Percentiles rank a stretch among this genome's conserved stretches.
Evolutionary conservation across 1,139 yeast species (phyloP).

Genomic region (Pichia sp.): DNA sequence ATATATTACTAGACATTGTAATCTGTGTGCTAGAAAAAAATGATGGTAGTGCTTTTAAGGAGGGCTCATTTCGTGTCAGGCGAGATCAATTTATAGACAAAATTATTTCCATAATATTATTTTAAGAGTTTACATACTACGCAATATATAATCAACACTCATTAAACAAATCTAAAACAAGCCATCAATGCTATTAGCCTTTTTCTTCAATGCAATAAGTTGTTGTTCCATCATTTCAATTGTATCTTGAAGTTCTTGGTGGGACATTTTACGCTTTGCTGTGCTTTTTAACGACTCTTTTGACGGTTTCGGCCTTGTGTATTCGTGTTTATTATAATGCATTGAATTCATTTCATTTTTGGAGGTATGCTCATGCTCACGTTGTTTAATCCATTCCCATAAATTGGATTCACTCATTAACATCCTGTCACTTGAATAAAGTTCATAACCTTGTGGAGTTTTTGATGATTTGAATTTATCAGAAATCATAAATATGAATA

Average conservation of each 20-base stretch:
- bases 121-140: neutral
- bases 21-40: neutral
- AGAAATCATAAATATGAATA: slow-evolving; percentile 18
- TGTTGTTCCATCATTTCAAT: slow-evolving; percentile 23
- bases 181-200: neutral
- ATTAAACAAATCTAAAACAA: neutral
- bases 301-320: neutral
- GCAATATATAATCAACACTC: neutral
- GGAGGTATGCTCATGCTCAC: slow-evolving; percentile 30
- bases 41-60: neutral
- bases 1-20: neutral
- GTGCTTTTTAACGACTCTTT: slow-evolving; percentile 1
- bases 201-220: slow-evolving; percentile 18
- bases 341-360: neutral
- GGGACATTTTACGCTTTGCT: slow-evolving; percentile 10
- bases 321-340: too few relatives aligned
- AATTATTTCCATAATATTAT: neutral
- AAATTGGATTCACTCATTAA: slow-evolving; percentile 54
- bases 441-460: slow-evolving; percentile 19
- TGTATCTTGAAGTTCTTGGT: slow-evolving; percentile 23
- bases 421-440: slow-evolving; percentile 29
- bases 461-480: slow-evolving; percentile 15
- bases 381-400: slow-evolving; percentile 77
- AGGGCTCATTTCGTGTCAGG: neutral
- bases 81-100: neutral